Evolutionary conservation across 345 rosid species (phyloP).

Genomic region (Trapa incisa): DNA sequence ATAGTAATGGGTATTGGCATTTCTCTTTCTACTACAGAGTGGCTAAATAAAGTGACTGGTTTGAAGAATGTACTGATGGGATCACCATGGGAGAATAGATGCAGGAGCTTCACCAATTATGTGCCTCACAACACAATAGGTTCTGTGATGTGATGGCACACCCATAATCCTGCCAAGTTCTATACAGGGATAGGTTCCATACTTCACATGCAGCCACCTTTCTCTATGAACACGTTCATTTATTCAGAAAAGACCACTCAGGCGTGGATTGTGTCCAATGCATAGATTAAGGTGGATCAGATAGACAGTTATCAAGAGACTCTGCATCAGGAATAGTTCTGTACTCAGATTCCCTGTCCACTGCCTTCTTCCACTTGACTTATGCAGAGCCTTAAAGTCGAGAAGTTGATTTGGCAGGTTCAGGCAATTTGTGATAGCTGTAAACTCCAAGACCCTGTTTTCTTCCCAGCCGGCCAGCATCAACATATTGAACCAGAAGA

Average conservation of each 20-base stretch:
- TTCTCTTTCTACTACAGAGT: not conserved
- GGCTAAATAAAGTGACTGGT: conserved; percentile 14
- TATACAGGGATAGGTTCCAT: too few relatives aligned
- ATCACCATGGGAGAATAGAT: conserved; percentile 3
- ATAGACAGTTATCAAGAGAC: not conserved
- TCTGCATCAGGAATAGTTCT: not conserved
- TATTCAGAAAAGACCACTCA: not conserved
- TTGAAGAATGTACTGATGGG: conserved; percentile 4
- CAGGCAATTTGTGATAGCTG: conserved; percentile 30
- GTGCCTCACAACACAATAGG: not conserved
- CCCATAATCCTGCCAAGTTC: too few relatives aligned
- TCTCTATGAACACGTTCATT: too few relatives aligned
- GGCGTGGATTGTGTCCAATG: not conserved
- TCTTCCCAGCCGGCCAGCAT: conserved; percentile 73
- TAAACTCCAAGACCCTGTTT: conserved; percentile 71
- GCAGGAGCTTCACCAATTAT: not conserved
- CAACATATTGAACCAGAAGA: conserved; percentile 75
- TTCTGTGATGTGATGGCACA: too few relatives aligned
- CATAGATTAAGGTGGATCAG: not conserved
- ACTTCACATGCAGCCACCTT: too few relatives aligned
- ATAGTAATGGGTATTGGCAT: conserved; percentile 2
- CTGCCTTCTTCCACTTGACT: not conserved
- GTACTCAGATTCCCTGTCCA: not conserved
- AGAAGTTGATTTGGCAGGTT: conserved; percentile 20
- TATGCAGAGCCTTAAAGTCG: conserved; percentile 30